Percentiles rank a stretch among this genome's conserved stretches.
phyloP scores from a whole-genome alignment of 352 stramenopile species.

The Globisporangium cederbergense region DNA sequence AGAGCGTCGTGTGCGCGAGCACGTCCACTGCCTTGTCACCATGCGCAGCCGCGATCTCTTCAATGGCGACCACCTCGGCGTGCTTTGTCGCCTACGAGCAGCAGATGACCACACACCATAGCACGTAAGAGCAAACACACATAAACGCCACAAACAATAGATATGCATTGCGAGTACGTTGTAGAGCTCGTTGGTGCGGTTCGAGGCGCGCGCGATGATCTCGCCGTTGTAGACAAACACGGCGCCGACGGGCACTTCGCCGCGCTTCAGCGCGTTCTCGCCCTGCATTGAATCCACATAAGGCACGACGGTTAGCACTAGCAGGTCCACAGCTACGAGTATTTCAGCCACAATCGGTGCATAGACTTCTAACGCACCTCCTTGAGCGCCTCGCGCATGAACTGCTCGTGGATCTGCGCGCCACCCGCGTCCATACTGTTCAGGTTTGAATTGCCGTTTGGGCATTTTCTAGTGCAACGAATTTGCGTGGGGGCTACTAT shows the following conservation, averaged over 20 bases:
- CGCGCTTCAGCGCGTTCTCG: slow-evolving; percentile 62
- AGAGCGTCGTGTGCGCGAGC: slow-evolving; percentile 61
- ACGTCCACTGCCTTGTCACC: slow-evolving; percentile 39
- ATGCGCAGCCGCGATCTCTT: slow-evolving; percentile 57
- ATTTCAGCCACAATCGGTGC: background rate
- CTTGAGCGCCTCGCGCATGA: slow-evolving; percentile 69
- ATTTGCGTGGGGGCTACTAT: background rate
- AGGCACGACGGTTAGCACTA: background rate
- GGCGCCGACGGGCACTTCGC: slow-evolving; percentile 90
- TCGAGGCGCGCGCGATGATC: slow-evolving; percentile 80
- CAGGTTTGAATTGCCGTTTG: background rate
- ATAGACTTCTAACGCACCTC: slow-evolving; percentile 31
- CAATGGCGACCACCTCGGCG: slow-evolving; percentile 90
- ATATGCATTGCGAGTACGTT: slow-evolving; percentile 43
- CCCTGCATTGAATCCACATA: slow-evolving; percentile 35
- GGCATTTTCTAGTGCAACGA: background rate
- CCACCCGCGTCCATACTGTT: slow-evolving; percentile 5
- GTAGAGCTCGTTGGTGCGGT: slow-evolving; percentile 86
- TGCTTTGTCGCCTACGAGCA: slow-evolving; percentile 76
- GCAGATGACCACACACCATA: too few species aligned
- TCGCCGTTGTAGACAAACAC: slow-evolving; percentile 84
- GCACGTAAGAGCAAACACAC: background rate
- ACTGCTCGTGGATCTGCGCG: slow-evolving; percentile 38
- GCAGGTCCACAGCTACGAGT: background rate
- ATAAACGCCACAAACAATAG: background rate